Percentiles rank a stretch among this genome's conserved stretches.
These are phyloP conservation scores for Backusella mclennaniae DNA, from an alignment of 192 early-diverging fungal genomes.

Conservation along the genomic window DNA sequence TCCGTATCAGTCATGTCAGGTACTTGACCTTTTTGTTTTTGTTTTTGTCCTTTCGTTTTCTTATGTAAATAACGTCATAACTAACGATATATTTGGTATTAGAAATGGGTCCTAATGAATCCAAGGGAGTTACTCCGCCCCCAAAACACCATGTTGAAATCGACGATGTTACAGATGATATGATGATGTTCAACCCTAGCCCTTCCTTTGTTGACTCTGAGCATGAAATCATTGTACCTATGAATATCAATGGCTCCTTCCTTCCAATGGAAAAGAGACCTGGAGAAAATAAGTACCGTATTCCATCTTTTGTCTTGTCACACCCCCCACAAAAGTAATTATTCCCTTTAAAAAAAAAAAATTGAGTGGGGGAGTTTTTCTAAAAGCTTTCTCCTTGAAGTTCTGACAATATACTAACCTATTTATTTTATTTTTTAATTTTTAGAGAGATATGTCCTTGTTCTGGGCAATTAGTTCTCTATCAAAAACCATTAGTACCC, in stretches of 20 bases:
- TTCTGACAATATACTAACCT: neutral
- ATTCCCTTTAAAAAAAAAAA: neutral
- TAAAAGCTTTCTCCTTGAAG: slow-evolving; percentile 6
- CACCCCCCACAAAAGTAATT: slow-evolving; percentile 9
- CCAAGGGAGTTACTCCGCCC: neutral
- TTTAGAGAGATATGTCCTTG: neutral
- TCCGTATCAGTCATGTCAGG: neutral
- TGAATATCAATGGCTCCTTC: slow-evolving; percentile 12
- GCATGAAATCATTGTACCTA: neutral
- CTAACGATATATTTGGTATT: neutral
- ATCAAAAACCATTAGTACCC: slow-evolving; percentile 2
- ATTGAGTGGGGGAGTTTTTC: neutral
- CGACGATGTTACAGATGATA: slow-evolving; percentile 10
- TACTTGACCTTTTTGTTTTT: neutral
- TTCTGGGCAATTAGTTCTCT: neutral
- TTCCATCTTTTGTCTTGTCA: slow-evolving; percentile 16
- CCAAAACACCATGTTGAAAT: neutral
- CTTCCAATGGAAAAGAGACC: slow-evolving; percentile 11
- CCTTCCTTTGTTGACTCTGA: neutral
- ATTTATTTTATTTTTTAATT: neutral
- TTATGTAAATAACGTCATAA: neutral
- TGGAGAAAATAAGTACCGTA: slow-evolving; percentile 18
- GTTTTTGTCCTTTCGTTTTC: neutral
- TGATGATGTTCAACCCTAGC: neutral
- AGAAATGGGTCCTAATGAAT: neutral